Base-by-base conservation (phyloP, 208 protist genomes). In the Endotrypanum monterogeii region DNA sequence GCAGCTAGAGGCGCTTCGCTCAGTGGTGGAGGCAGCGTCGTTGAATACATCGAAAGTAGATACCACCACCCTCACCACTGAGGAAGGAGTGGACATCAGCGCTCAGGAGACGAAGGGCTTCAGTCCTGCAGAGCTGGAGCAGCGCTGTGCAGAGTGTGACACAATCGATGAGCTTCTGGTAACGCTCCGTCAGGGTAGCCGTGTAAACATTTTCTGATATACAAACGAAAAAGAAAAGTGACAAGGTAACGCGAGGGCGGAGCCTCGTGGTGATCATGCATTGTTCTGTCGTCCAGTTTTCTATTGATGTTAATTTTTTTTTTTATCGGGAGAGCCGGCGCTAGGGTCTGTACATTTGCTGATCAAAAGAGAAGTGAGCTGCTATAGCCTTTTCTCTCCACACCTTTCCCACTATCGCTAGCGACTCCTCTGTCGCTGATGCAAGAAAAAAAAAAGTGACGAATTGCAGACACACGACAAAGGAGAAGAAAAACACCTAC, bases 41-140 rank as follows among this genome's bases (percentile, higher is more conserved):
- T 6, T 51, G 7, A 71, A 4, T 16, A 18, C 69, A 56, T 80
- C 75, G 12, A 80, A 80, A 54, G 69, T 55, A 48, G 69, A 74
- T 54, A 60, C 62, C 39, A 67, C 62, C 35, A 46, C 52, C 30
- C 5, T 55, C 9, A 20, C 44, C 52, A 50, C 44, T 14, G 23
- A 73, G 3, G 72, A 62, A 1, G 51, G 2, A 12, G 56, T 18
- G 8, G 37, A 57, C 44, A 73, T 23, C 55, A 67, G 61, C 25
- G 32, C 60, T 9, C 56, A 7, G 25, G 65, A 60, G 14, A 62
- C 66, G 55, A 75, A 58, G 44, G 67, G 74, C 11, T 90, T 94
- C 75, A 95, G 87, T 28, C 93, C 93, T 23, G 92, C 93, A 2
- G 93, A 95, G 71, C 79, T 97, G 74, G 90, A 97, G 82, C 93